Evolutionary conservation across 208 protist species (phyloP), one percentile per base, ranked within the genome.

Genomic region (Leishmania mexicana): DNA sequence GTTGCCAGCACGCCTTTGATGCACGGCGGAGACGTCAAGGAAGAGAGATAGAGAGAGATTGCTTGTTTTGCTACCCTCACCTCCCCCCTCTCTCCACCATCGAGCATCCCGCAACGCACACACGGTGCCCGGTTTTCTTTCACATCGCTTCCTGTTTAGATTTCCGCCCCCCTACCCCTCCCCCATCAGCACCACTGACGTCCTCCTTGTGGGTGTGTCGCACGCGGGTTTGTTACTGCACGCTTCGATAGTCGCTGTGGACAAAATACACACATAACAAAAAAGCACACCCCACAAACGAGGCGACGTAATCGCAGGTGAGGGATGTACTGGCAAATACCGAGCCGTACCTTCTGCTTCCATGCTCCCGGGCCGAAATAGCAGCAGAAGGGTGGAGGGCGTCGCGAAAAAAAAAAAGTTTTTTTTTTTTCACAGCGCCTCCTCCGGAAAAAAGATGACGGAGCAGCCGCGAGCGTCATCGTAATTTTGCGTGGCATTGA

Each of bases 381-480:
- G 40, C 65, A 4, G 68, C 24, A n/a, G 31, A 31, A 42, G 19
- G 8, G 13, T 42, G 40, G 45, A 49, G 10, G 45, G 24, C 40
- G 7, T 21, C 24, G 45, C 10, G 31, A 3, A 13, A 40, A 17
- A 6, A 38, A 21, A 7, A 42, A 28, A 13, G 31, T 35, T 35
- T 35, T 0, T 28, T 3, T 42, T 4, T 8, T 28, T 24, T 74
- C 40, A 74, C 6, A 54, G n/a, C 15, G 10, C 15, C 49, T 79
- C 40, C 8, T 82, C 54, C 1, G 89, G 89, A 47, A 91, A 91
- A 79, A 96, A 96, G 35, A 87, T 53, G 0, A 94, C 93, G 54
- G 85, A 88, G 85, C 93, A 96, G 0, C 91, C 93, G 42, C 85
- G 77, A 40, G 84, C 87, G 78, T 96, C 93, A 13, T 88, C 79